phyloP scores from a whole-genome alignment of 108 stramenopile genomes.

The Asterionellopsis glacialis region DNA sequence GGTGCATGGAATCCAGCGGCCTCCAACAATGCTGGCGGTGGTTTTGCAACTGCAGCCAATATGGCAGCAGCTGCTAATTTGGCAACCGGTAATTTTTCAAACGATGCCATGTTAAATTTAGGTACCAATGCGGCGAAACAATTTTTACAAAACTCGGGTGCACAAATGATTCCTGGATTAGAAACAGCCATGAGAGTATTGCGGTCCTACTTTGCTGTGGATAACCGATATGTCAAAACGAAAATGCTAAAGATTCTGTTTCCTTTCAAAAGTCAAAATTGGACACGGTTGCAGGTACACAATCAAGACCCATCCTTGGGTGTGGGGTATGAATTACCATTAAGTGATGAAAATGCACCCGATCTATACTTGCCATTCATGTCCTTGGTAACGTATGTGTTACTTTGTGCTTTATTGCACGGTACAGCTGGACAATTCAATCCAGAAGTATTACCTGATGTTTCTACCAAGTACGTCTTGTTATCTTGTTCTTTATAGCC shows the following conservation, averaged over 20 bases:
- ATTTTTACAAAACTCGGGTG: slow-evolving; percentile 39
- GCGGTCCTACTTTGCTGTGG: slow-evolving; percentile 92
- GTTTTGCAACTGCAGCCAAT: slow-evolving; percentile 29
- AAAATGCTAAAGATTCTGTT: slow-evolving; percentile 89
- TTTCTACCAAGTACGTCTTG: slow-evolving; percentile 86
- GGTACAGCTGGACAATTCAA: slow-evolving; percentile 86
- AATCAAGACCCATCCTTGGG: slow-evolving; percentile 1
- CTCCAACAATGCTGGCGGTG: slow-evolving; percentile 31
- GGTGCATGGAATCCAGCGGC: slow-evolving; percentile 61
- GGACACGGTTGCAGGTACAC: slow-evolving; percentile 54
- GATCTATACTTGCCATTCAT: slow-evolving; percentile 97
- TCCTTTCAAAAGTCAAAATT: slow-evolving; percentile 77
- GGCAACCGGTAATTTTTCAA: slow-evolving; percentile 21
- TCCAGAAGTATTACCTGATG: slow-evolving; percentile 89
- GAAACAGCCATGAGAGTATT: slow-evolving; percentile 64
- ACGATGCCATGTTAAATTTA: slow-evolving; percentile 44
- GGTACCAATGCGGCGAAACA: slow-evolving; percentile 48
- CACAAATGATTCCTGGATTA: slow-evolving; percentile 76
- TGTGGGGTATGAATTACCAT: slow-evolving; percentile 65
- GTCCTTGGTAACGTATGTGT: slow-evolving; percentile 92
- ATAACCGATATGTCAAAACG: slow-evolving; percentile 88
- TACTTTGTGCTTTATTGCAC: slow-evolving; percentile 88
- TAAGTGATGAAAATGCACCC: slow-evolving; percentile 90
- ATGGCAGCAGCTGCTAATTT: slow-evolving; percentile 27
- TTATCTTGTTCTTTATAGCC: no score